Conservation (phyloP, 2,329 filamentous ascomycete species). For the Bimuria novae-zelandiae region DNA sequence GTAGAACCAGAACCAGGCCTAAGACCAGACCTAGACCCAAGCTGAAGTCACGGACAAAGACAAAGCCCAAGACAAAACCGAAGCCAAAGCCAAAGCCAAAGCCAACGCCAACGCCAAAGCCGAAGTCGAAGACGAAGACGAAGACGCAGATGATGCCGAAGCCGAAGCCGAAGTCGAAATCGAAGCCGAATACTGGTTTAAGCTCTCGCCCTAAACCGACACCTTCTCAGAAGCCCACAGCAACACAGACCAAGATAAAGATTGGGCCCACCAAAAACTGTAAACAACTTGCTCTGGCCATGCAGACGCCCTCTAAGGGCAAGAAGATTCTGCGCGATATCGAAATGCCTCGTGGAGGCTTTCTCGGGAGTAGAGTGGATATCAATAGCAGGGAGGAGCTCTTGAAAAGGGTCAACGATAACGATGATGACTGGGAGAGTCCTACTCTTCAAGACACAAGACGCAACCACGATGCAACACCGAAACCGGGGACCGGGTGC, state of each 20-base stretch:
- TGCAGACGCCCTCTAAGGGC: neutral
- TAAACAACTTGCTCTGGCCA: slow-evolving; percentile 5
- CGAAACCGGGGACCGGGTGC: slow-evolving; percentile 6
- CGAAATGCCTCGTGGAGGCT: neutral
- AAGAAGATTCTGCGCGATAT: neutral
- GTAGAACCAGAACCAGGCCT: neutral
- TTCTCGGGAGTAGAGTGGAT: slow-evolving; percentile 6
- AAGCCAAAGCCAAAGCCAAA: slow-evolving; percentile 46
- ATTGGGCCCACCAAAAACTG: slow-evolving; percentile 51
- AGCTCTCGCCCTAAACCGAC: neutral
- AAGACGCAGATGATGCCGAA: slow-evolving; percentile 39
- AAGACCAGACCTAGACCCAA: neutral
- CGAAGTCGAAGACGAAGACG: neutral
- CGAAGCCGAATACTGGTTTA: slow-evolving; percentile 52
- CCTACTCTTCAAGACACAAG: neutral
- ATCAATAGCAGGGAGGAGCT: neutral
- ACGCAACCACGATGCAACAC: neutral
- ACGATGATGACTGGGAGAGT: slow-evolving; percentile 1
- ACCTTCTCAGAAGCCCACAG: slow-evolving; percentile 51
- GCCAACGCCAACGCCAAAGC: slow-evolving; percentile 52
- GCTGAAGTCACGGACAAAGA: neutral
- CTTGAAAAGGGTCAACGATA: neutral
- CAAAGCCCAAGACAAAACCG: neutral
- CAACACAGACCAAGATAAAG: slow-evolving; percentile 64
- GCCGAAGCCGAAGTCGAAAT: slow-evolving; percentile 49